Percentiles rank a stretch among this genome's conserved stretches.
Conservation (phyloP, 192 early-diverging fungal genomes). For the Backusella westeae region DNA sequence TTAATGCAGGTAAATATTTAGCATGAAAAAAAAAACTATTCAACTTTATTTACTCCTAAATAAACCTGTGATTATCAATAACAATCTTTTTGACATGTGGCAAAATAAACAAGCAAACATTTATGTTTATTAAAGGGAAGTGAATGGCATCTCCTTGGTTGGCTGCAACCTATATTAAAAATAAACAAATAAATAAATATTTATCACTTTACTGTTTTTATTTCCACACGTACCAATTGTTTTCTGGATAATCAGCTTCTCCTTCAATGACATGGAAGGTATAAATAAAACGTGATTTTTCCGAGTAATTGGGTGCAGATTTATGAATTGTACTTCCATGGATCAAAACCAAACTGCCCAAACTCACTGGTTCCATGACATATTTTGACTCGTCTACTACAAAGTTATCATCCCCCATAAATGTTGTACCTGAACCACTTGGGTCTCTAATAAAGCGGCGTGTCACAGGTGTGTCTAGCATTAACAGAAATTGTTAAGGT, state of each 20-base stretch:
- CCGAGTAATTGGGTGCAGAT: conserved; percentile 76
- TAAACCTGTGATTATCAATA: neutral
- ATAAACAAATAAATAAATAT: conserved; percentile 1
- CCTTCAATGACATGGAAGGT: conserved; percentile 96
- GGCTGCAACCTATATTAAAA: conserved; percentile 19
- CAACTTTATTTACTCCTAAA: neutral
- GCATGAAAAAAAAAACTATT: neutral
- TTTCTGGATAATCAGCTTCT: conserved; percentile 57
- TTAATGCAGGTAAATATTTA: conserved; percentile 5
- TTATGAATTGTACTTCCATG: conserved; percentile 86
- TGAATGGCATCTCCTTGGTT: conserved; percentile 6
- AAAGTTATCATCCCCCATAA: conserved; percentile 47
- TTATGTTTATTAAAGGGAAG: conserved; percentile 5
- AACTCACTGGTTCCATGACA: conserved; percentile 54
- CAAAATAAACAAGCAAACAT: neutral
- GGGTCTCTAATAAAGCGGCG: conserved; percentile 65
- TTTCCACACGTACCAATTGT: conserved; percentile 71
- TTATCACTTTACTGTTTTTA: neutral
- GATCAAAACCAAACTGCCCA: conserved; percentile 83
- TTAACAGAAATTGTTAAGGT: neutral
- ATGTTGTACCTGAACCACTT: conserved; percentile 54
- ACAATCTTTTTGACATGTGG: neutral
- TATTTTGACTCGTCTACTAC: conserved; percentile 49
- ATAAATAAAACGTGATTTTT: conserved; percentile 85
- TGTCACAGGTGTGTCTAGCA: conserved; percentile 49